A percentile compares a stretch with the other conserved stretches of the same genome.
Conservation (phyloP, 352 stramenopile species). For the Globisporangium middletonii region DNA sequence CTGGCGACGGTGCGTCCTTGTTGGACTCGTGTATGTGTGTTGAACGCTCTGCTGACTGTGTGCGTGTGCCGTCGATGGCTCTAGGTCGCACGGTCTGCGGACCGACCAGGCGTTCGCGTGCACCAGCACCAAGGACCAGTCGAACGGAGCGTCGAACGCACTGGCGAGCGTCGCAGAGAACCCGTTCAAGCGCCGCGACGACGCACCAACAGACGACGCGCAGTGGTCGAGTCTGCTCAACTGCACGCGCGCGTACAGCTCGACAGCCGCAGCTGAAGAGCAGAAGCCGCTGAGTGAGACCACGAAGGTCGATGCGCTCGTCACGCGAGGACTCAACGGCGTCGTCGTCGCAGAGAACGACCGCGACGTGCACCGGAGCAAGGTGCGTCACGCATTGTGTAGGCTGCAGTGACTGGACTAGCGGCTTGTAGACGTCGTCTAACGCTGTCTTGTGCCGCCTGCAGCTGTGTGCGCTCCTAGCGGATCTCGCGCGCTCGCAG, state of each 20-base stretch:
- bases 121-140: neutral
- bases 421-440: neutral
- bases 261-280: neutral
- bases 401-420: conserved; percentile 6
- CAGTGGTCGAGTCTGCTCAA: neutral
- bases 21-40: neutral
- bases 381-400: neutral
- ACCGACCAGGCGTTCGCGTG: neutral
- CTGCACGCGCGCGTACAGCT: neutral
- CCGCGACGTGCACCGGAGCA: conserved; percentile 11
- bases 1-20: conserved; percentile 29
- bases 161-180: conserved; percentile 1
- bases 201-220: neutral
- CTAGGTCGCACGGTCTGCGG: conserved; percentile 4
- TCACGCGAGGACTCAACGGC: conserved; percentile 24
- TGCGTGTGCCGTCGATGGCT: neutral
- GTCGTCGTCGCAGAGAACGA: conserved; percentile 14
- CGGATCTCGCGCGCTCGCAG: conserved; percentile 19
- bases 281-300: neutral
- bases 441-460: neutral
- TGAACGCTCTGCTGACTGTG: conserved; percentile 1
- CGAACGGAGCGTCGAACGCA: neutral
- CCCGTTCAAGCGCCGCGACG: conserved; percentile 7
- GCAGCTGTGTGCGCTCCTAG: conserved; percentile 27
- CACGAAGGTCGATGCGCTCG: conserved; percentile 11